phyloP scores from a whole-genome alignment of 1,284 basidiomycete genomes.

The Malassezia slooffiae region DNA sequence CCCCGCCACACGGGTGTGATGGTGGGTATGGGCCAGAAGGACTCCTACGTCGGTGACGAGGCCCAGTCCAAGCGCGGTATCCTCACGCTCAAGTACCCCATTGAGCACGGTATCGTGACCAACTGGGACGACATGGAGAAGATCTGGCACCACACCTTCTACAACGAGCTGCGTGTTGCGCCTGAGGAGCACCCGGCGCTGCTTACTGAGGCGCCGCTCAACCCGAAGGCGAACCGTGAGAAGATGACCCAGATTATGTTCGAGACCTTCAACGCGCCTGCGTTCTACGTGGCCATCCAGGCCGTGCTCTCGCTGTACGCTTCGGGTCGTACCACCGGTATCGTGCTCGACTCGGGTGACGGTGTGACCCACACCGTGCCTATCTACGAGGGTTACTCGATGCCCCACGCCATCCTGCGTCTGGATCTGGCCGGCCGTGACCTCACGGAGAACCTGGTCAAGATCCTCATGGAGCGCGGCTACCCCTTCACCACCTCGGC shows the following conservation, averaged over 20 bases:
- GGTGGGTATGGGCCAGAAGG: constrained; percentile 54
- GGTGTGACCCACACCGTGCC: constrained; percentile 88
- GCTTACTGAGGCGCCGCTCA: constrained; percentile 85
- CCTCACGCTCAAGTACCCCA: constrained; percentile 64
- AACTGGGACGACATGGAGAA: constrained; percentile 60
- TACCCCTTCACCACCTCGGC: constrained; percentile 86
- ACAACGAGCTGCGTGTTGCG: constrained; percentile 51
- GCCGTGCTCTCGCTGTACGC: constrained; percentile 85
- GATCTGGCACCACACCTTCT: constrained; percentile 48
- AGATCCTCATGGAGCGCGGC: constrained; percentile 84
- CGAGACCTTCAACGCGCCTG: constrained; percentile 87
- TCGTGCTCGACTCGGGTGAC: constrained; percentile 85
- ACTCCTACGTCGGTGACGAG: constrained; percentile 57
- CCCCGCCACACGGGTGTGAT: constrained; percentile 86
- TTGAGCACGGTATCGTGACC: constrained; percentile 64
- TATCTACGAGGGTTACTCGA: constrained; percentile 88
- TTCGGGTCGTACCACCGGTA: constrained; percentile 82
- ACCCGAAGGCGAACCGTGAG: constrained; percentile 87
- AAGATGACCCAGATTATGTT: constrained; percentile 98
- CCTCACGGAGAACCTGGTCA: constrained; percentile 78
- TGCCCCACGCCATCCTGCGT: constrained; percentile 87
- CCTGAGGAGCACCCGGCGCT: constrained; percentile 83
- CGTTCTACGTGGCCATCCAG: constrained; percentile 87
- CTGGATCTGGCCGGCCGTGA: constrained; percentile 91
- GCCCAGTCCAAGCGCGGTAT: constrained; percentile 93